A percentile compares a stretch with the other conserved stretches of the same genome.
These are phyloP conservation scores for Fusarium haematococcum DNA, from an alignment of 2,329 filamentous ascomycete genomes.

Conservation along the genomic window DNA sequence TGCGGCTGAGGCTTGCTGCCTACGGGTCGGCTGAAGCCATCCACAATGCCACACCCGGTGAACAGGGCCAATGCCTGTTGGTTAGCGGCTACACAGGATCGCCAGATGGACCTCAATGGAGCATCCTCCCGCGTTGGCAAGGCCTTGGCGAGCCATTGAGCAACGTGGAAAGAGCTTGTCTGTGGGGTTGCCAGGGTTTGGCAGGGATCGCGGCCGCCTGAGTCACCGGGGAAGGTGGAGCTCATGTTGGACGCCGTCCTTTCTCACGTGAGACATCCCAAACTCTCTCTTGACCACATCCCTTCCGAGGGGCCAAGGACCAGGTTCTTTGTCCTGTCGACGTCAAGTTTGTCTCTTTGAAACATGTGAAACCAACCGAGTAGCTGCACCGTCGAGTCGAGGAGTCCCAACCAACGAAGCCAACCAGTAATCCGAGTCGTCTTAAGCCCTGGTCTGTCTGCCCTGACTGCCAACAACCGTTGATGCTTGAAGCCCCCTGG, in stretches of 20 bases:
- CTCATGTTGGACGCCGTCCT: not conserved
- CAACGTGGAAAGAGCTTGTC: not conserved
- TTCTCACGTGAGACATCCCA: conserved; percentile 13
- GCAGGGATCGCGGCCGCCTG: conserved; percentile 29
- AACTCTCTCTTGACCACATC: not conserved
- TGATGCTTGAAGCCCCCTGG: not conserved
- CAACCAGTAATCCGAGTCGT: not conserved
- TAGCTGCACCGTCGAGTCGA: not conserved
- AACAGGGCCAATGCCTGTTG: conserved; percentile 1
- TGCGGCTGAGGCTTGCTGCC: conserved; percentile 32
- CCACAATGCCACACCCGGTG: conserved; percentile 2
- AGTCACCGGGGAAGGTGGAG: conserved; percentile 41
- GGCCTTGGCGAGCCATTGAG: not conserved
- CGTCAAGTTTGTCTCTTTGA: not conserved
- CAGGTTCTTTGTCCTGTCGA: not conserved
- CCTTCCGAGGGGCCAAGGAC: not conserved
- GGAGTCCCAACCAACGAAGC: not conserved
- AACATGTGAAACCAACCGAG: not conserved
- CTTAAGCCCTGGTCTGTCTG: not conserved
- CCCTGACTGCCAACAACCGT: not conserved
- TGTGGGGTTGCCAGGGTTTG: not conserved
- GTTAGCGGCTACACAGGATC: not conserved
- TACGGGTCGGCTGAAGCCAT: conserved; percentile 23
- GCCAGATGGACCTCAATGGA: not conserved
- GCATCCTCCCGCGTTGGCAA: not conserved